phyloP scores from a whole-genome alignment of 345 rosid genomes.

The Melaleuca quinquenervia region DNA sequence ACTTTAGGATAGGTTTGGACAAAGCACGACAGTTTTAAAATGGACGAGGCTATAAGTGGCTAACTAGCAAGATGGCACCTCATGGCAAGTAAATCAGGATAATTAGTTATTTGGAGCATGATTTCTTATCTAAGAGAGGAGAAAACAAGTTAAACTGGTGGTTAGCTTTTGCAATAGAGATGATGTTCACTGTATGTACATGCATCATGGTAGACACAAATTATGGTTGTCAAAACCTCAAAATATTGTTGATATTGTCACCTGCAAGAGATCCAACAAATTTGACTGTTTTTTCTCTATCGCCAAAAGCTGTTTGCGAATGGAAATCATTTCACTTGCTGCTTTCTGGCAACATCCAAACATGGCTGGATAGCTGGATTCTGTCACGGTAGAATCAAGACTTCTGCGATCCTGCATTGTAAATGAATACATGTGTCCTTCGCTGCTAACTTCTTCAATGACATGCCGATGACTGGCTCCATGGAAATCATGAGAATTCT shows the following conservation, averaged over 20 bases:
- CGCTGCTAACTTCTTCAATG: slow-evolving; percentile 29
- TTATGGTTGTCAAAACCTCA: neutral
- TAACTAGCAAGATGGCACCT: neutral
- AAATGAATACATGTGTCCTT: slow-evolving; percentile 32
- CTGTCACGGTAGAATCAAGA: slow-evolving; percentile 66
- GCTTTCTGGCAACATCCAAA: slow-evolving; percentile 52
- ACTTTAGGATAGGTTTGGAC: neutral
- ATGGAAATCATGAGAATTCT: slow-evolving; percentile 20
- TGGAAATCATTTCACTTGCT: slow-evolving; percentile 53
- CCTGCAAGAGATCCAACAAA: slow-evolving; percentile 77
- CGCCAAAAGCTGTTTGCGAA: slow-evolving; percentile 67
- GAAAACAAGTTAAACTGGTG: neutral
- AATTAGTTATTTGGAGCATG: neutral
- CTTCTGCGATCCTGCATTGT: slow-evolving; percentile 48
- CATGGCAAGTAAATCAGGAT: neutral
- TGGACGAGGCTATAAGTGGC: neutral
- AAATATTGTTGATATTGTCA: slow-evolving; percentile 5
- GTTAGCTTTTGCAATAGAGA: neutral
- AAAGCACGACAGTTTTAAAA: neutral
- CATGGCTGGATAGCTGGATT: slow-evolving; percentile 32
- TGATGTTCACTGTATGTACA: neutral
- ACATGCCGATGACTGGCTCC: slow-evolving; percentile 33
- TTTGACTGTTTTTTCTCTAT: slow-evolving; percentile 67
- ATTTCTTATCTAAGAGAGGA: neutral
- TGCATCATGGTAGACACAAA: neutral